Evolutionary conservation across 805 yeast genomes (phyloP), one percentile per base, ranked within the genome.

Genomic region (Pichia deserticola): DNA sequence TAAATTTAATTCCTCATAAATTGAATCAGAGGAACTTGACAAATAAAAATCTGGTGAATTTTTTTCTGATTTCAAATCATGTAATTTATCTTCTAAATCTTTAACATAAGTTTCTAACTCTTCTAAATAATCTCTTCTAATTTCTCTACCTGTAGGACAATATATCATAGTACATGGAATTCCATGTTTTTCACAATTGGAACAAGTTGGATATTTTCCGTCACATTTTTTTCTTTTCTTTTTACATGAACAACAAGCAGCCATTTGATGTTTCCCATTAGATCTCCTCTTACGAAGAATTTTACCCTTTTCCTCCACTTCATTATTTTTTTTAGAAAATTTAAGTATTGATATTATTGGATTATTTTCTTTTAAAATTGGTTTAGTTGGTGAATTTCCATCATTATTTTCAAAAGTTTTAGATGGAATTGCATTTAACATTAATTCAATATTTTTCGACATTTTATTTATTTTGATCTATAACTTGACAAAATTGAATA

Each of bases 231-330:
- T 70, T 57, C 77, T 73, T 55, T 70, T 74, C 50, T 59, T 56
- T 47, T 79, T 71, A 56, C 82, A 77, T 36, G 76, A 58, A 52
- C 73, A 75, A 55, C 82, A 78, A 1, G 81, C 80, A 3, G 77
- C 72, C 45, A 73, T 71, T 34, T 60, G 68, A 42, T 67, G 68
- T 38, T 62, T 63, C 3, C 60, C 51, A 30, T 45, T 35, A 4
- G 49, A 47, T 34, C 27, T 47, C 25, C 47, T 36, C 20, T 20
- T 20, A 20, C 20, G 20, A 20, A 20, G 20, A 20, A 20, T 20
- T 20, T 20, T 20, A 20, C 20, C 20, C 20, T 20, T 20, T 20
- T 20, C 20, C 20, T 20, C 20, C 20, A 20, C 20, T 20, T 20
- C 20, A 20, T 20, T 20, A 20, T 20, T 20, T 20, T 20, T 20